These are phyloP conservation scores for Hortiboletus rubellus DNA, from an alignment of 1,284 basidiomycete species.

Conservation along the genomic window DNA sequence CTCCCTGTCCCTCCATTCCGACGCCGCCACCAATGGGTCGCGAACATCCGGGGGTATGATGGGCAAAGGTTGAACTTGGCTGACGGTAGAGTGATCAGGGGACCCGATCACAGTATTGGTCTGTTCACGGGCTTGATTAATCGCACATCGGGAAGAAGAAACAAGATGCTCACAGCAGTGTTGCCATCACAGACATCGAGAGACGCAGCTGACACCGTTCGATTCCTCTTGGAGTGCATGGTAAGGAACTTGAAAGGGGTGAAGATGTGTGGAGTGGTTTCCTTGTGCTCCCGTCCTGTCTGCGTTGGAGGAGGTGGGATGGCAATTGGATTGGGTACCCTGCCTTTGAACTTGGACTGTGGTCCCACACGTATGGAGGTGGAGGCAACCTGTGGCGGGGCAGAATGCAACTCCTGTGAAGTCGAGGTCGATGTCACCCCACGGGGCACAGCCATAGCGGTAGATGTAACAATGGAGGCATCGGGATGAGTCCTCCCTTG, in stretches of 20 bases:
- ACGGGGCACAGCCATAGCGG: slow-evolving; percentile 11
- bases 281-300: slow-evolving; percentile 37
- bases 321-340: slow-evolving; percentile 29
- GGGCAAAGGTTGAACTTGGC: slow-evolving; percentile 47
- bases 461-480: not conserved
- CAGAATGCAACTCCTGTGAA: slow-evolving; percentile 18
- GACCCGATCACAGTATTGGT: slow-evolving; percentile 71
- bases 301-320: slow-evolving; percentile 18
- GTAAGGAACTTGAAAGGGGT: slow-evolving; percentile 59
- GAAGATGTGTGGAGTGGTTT: slow-evolving; percentile 50
- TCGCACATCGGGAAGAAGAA: not conserved
- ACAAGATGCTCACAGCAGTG: slow-evolving; percentile 53
- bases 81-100: slow-evolving; percentile 66
- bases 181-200: slow-evolving; percentile 73
- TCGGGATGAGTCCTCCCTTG: slow-evolving; percentile 20
- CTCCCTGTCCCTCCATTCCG: slow-evolving; percentile 62
- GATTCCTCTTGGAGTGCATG: slow-evolving; percentile 53
- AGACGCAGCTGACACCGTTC: slow-evolving; percentile 70
- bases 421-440: slow-evolving; percentile 10
- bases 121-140: slow-evolving; percentile 35
- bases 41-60: slow-evolving; percentile 58
- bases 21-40: slow-evolving; percentile 61
- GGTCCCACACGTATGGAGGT: slow-evolving; percentile 7
- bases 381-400: slow-evolving; percentile 3
- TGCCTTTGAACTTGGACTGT: slow-evolving; percentile 26